These are phyloP conservation scores for Thelephora terrestris DNA, from an alignment of 1,284 basidiomycete species.

Conservation along the genomic window DNA sequence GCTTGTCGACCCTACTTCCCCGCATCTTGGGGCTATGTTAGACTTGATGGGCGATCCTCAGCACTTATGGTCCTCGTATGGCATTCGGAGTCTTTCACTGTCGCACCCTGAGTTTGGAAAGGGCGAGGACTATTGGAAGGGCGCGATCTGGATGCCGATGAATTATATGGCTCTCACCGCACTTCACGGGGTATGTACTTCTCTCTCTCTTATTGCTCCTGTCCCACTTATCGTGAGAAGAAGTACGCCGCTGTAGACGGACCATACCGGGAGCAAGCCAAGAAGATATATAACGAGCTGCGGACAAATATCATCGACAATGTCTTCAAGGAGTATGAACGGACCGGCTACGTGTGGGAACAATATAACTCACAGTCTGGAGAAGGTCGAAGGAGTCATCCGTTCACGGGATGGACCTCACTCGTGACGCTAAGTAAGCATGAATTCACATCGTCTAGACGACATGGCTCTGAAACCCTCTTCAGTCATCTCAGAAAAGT, in stretches of 20 bases:
- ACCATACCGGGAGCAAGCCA: conserved; percentile 66
- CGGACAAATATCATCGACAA: conserved; percentile 80
- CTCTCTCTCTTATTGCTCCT: neutral
- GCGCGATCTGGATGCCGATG: conserved; percentile 95
- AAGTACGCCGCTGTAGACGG: conserved; percentile 74
- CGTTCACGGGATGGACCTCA: conserved; percentile 91
- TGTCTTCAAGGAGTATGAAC: conserved; percentile 78
- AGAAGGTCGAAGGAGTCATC: conserved; percentile 78
- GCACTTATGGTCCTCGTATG: conserved; percentile 86
- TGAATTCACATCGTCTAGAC: conserved; percentile 5
- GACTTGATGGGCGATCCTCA: conserved; percentile 72
- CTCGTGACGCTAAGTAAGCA: conserved; percentile 65
- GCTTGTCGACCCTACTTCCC: conserved; percentile 66
- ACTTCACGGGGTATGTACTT: conserved; percentile 52
- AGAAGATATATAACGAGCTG: conserved; percentile 70
- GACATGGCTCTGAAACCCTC: conserved; percentile 6
- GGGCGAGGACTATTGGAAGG: conserved; percentile 95
- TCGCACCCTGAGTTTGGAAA: conserved; percentile 81
- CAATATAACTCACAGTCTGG: conserved; percentile 85
- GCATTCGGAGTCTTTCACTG: conserved; percentile 77
- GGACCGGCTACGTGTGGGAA: conserved; percentile 94
- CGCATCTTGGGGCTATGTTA: conserved; percentile 70
- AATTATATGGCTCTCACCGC: conserved; percentile 82
- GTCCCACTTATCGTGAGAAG: conserved; percentile 26
- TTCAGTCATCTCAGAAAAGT: conserved; percentile 36